These are phyloP conservation scores for Clonostachys byssicola DNA, from an alignment of 2,329 filamentous ascomycete species.

Conservation along the genomic window DNA sequence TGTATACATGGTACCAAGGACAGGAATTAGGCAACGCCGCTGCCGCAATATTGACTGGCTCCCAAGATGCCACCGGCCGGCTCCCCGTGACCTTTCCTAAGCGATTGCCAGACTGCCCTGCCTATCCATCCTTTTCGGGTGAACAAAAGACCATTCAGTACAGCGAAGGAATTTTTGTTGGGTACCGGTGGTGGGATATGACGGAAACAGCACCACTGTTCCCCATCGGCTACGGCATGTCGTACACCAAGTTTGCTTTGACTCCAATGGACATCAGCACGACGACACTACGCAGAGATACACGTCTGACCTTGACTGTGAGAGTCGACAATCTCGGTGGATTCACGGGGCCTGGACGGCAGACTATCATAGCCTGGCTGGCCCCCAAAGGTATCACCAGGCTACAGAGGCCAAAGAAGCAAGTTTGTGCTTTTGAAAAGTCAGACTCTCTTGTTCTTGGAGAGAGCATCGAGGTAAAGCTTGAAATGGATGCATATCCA, in stretches of 20 bases:
- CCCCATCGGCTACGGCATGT: neutral
- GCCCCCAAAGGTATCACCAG: neutral
- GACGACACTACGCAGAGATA: neutral
- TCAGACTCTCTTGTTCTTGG: neutral
- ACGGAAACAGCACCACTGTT: neutral
- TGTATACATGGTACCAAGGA: neutral
- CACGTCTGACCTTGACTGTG: neutral
- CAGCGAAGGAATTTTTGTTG: neutral
- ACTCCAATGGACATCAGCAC: neutral
- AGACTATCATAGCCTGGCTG: neutral
- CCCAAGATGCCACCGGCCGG: neutral
- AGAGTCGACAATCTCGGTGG: neutral
- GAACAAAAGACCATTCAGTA: neutral
- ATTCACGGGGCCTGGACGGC: neutral
- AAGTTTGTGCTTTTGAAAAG: neutral
- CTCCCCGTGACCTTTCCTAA: neutral
- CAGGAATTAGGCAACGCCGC: neutral
- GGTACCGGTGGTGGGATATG: neutral
- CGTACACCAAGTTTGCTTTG: neutral
- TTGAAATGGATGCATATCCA: neutral
- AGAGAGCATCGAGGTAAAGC: neutral
- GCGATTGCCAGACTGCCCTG: neutral
- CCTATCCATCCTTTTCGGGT: neutral
- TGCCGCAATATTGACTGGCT: neutral
- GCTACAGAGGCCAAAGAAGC: neutral